Percentiles rank a stretch among this genome's conserved stretches.
These are phyloP conservation scores for Saturnispora saitoi DNA, from an alignment of 805 yeast genomes.

Conservation along the genomic window DNA sequence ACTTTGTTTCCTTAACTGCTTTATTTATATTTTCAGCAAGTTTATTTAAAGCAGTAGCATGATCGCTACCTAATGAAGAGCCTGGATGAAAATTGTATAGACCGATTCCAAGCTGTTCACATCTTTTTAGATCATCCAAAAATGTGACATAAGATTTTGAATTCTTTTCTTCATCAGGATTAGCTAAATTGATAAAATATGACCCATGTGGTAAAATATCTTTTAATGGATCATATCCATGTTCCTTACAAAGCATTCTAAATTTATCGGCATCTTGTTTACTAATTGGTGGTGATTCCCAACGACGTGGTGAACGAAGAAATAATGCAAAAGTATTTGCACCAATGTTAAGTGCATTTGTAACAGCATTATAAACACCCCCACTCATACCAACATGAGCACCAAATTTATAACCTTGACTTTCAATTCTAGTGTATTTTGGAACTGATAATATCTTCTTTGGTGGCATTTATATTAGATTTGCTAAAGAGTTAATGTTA, in stretches of 20 bases:
- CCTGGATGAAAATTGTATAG: conserved; percentile 92
- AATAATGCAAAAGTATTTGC: conserved; percentile 87
- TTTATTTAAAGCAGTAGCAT: conserved; percentile 50
- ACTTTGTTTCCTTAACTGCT: conserved; percentile 64
- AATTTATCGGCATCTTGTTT: conserved; percentile 62
- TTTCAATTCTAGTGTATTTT: conserved; percentile 32
- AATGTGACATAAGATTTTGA: conserved; percentile 68
- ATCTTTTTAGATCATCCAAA: conserved; percentile 77
- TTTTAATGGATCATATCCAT: conserved; percentile 61
- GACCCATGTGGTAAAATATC: conserved; percentile 94
- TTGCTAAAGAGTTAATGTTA: too few relatives aligned
- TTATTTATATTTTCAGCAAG: conserved; percentile 74
- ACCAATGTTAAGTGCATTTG: conserved; percentile 40
- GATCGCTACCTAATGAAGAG: conserved; percentile 66
- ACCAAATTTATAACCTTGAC: conserved; percentile 55
- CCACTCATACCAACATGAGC: conserved; percentile 85
- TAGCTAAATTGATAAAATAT: conserved; percentile 85
- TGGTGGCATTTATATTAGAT: conserved; percentile 17
- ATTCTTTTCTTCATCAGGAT: conserved; percentile 77
- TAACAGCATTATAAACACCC: conserved; percentile 39
- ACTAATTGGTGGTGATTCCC: conserved; percentile 77
- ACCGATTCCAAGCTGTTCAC: conserved; percentile 80
- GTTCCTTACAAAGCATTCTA: conserved; percentile 48
- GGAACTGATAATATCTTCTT: conserved; percentile 13
- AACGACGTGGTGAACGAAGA: conserved; percentile 79